These are phyloP conservation scores for Gnomoniopsis sp. DNA, from an alignment of 2,329 filamentous ascomycete species.

Conservation along the genomic window DNA sequence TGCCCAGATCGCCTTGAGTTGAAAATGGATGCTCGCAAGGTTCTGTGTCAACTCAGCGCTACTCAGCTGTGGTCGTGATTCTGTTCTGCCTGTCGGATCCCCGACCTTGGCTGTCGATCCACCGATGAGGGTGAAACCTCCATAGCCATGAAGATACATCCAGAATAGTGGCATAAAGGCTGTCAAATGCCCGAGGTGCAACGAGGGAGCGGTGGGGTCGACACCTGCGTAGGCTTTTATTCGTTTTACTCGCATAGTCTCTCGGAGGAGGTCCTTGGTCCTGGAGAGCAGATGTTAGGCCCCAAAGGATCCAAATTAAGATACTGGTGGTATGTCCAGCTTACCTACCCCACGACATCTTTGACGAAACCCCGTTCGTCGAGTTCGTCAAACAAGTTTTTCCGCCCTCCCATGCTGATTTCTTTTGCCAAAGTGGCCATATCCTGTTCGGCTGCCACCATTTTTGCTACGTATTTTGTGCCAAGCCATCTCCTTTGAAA, in stretches of 20 bases:
- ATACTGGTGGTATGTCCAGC: not conserved
- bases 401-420: constrained; percentile 47
- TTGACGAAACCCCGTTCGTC: constrained; percentile 73
- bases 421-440: constrained; percentile 47
- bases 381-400: constrained; percentile 60
- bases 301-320: not conserved
- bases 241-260: constrained; percentile 61
- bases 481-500: constrained; percentile 34
- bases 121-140: constrained; percentile 64
- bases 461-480: constrained; percentile 41
- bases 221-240: constrained; percentile 77
- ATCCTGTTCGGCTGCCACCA: constrained; percentile 34
- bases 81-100: constrained; percentile 70
- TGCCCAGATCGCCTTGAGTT: constrained; percentile 68
- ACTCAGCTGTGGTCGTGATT: constrained; percentile 53
- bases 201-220: constrained; percentile 74
- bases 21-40: constrained; percentile 64
- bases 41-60: constrained; percentile 57
- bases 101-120: constrained; percentile 76
- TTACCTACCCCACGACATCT: constrained; percentile 66
- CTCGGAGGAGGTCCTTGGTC: constrained; percentile 46
- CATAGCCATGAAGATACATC: constrained; percentile 74
- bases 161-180: constrained; percentile 82
- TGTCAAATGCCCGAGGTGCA: constrained; percentile 78
- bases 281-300: constrained; percentile 12